These are phyloP conservation scores for Mycena kentingensis DNA, from an alignment of 768 basidiomycete genomes.

Conservation along the genomic window DNA sequence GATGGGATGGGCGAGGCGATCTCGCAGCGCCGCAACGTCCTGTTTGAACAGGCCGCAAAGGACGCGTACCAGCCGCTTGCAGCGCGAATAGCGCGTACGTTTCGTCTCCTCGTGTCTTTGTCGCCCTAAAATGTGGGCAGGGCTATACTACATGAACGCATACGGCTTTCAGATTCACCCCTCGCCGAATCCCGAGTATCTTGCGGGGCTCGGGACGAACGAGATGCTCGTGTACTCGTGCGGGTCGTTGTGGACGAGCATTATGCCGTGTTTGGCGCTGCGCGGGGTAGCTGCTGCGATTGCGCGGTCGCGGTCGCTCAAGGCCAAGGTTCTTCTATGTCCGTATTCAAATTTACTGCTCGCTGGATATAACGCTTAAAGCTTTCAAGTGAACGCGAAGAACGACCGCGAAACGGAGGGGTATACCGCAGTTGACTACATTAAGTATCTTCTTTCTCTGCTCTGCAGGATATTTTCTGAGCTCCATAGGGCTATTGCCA, in stretches of 20 bases:
- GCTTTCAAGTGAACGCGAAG: slow-evolving; percentile 68
- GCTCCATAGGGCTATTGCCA: slow-evolving; percentile 58
- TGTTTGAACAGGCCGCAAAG: slow-evolving; percentile 62
- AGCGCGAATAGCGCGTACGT: slow-evolving; percentile 38
- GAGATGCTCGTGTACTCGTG: slow-evolving; percentile 87
- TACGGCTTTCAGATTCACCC: slow-evolving; percentile 94
- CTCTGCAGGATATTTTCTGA: slow-evolving; percentile 11
- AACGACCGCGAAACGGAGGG: slow-evolving; percentile 92
- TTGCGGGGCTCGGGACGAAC: slow-evolving; percentile 59
- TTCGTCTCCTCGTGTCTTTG: background rate
- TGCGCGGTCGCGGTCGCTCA: slow-evolving; percentile 68
- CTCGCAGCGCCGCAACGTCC: slow-evolving; percentile 57
- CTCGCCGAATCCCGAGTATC: slow-evolving; percentile 78
- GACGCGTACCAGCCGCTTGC: slow-evolving; percentile 55
- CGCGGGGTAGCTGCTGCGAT: slow-evolving; percentile 78
- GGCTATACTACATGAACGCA: slow-evolving; percentile 85
- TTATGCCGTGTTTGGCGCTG: slow-evolving; percentile 89
- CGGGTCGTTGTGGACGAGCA: slow-evolving; percentile 93
- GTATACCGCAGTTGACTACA: slow-evolving; percentile 83
- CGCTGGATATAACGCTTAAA: background rate
- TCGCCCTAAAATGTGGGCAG: slow-evolving; percentile 36
- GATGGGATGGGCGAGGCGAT: slow-evolving; percentile 57
- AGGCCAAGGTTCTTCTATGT: slow-evolving; percentile 86
- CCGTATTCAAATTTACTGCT: slow-evolving; percentile 32
- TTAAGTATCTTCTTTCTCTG: slow-evolving; percentile 50